Evolutionary conservation across 148 eudicot genomes (phyloP), one percentile per base, ranked within the genome.

Genomic region (Nepenthes mirabilis): DNA sequence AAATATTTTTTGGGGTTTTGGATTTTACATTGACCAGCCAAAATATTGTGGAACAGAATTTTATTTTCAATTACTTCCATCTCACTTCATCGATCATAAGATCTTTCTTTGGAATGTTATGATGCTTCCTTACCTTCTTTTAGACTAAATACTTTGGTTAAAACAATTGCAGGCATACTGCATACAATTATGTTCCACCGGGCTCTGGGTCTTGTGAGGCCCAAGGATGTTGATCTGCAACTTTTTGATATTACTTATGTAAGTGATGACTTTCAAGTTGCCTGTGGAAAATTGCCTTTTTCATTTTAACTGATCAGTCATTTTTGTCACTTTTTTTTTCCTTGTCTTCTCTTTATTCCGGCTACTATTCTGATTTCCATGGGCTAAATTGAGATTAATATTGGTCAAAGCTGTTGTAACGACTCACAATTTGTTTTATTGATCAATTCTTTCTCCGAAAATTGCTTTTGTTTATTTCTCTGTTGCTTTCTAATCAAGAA

Each of bases 201-300:
- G 67, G 96, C 96, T 66, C 74, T 86, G 64, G 78, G 70, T 47
- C 79, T 73, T 37, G 75, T 79, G 36, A 59, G 95, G 53, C 98
- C 95, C 36, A 93, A 82, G 73, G 98, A 93, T 54, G 66, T 86
- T 52, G 96, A 93, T 73, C 70, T 88, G 88, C 91, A 93, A 68
- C 96, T 93, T 56, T 93, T 88, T 60, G 98, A 93, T 61, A 84
- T 93, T 37, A 93, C 98, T 50, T 93, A 93, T 70, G 98, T 93
- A 70, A 85, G 76, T 78, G 45, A 40, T 40, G 45, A 40, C 8
- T 40, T 4, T 40, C 8, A 4, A 40, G 8, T 5, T 6, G 13
- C 14, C 0, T 49, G 13, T 49, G 52, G 12, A 2, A n/a, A 49
- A 49, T 2, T 1, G 52, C 3, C 2, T 5, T 10, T 12, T 49